Conservation (phyloP, 1,284 basidiomycete species). For the Polyporus tsugae region DNA sequence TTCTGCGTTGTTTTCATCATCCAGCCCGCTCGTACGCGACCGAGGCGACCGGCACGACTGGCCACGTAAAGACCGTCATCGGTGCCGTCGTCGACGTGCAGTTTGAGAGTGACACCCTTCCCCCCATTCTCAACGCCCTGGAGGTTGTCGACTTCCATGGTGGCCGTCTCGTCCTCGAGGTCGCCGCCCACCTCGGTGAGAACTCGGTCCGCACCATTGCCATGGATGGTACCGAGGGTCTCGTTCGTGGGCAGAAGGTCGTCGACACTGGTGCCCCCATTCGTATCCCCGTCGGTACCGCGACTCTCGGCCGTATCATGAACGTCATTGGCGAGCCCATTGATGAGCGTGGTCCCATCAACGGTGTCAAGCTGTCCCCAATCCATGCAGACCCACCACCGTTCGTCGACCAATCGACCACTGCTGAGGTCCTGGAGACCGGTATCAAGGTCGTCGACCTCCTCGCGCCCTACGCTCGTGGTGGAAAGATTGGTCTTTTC, state of each 20-base stretch:
- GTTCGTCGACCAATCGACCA: conserved; percentile 98
- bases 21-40: conserved; percentile 91
- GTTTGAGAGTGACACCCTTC: conserved; percentile 90
- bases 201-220: conserved; percentile 98
- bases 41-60: conserved; percentile 76
- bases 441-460: conserved; percentile 99
- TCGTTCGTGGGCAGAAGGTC: conserved; percentile 98
- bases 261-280: conserved; percentile 97
- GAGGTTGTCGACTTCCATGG: conserved; percentile 95
- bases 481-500: conserved; percentile 99
- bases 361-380: conserved; percentile 89
- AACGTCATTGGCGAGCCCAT: conserved; percentile 99
- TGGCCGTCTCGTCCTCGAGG: conserved; percentile 95
- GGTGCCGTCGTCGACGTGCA: conserved; percentile 99
- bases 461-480: conserved; percentile 98
- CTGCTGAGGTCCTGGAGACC: conserved; percentile 97
- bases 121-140: conserved; percentile 97
- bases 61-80: conserved; percentile 93
- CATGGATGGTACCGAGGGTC: conserved; percentile 99
- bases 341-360: conserved; percentile 98
- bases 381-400: conserved; percentile 97
- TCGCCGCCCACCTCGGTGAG: conserved; percentile 97
- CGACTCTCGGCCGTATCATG: conserved; percentile 98
- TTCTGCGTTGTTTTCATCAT: conserved; percentile 37
- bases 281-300: conserved; percentile 94